Percentiles rank a stretch among this genome's conserved stretches.
Evolutionary conservation across 768 basidiomycete genomes (phyloP).

Genomic region (Phlegmacium glaucopus): DNA sequence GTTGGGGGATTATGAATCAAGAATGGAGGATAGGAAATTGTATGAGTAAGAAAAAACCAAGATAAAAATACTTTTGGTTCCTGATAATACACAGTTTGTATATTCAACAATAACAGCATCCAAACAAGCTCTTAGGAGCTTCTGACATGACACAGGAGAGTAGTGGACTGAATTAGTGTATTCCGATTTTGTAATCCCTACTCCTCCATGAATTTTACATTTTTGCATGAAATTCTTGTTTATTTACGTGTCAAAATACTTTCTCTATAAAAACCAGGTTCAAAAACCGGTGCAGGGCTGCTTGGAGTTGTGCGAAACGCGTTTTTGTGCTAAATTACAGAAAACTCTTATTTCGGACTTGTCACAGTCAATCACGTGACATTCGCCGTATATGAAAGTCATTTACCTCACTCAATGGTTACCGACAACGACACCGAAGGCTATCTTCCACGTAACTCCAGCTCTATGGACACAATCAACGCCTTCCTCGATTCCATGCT

Average conservation of each 20-base stretch:
- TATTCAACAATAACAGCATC: too few species aligned
- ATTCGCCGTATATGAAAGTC: neutral
- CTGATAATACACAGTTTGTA: too few species aligned
- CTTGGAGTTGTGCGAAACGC: neutral
- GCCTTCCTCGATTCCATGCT: too few species aligned
- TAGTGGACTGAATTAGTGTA: neutral
- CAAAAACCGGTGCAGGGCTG: neutral
- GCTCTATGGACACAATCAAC: too few species aligned
- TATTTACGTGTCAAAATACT: neutral
- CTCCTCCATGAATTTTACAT: neutral
- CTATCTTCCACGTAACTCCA: too few species aligned
- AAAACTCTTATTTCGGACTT: neutral
- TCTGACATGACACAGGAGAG: neutral
- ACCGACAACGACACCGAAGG: too few species aligned
- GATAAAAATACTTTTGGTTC: too few species aligned
- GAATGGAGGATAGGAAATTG: too few species aligned
- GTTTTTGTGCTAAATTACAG: neutral
- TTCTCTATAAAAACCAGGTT: neutral
- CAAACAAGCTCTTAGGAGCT: too few species aligned
- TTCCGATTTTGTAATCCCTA: neutral
- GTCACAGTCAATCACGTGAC: neutral
- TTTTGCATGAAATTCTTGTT: neutral
- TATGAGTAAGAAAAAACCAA: too few species aligned
- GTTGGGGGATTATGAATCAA: too few species aligned
- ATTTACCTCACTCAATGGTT: neutral